These are phyloP conservation scores for Suhomyces bokatorum DNA, from an alignment of 1,139 yeast species.

Conservation along the genomic window DNA sequence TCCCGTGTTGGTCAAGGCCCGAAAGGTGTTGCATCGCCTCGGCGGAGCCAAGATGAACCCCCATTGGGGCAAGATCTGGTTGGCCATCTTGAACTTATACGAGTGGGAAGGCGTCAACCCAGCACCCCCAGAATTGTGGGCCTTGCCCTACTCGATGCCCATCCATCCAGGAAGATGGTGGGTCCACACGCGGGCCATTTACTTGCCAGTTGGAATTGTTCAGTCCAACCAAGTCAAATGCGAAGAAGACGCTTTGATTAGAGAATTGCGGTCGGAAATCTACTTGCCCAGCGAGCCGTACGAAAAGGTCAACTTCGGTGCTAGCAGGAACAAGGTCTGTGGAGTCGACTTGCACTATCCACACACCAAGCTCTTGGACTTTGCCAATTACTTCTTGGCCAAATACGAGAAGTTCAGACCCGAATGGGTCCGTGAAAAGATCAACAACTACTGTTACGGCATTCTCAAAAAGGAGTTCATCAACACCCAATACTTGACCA, in stretches of 20 bases:
- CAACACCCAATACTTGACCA: slow-evolving; percentile 80
- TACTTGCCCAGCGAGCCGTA: slow-evolving; percentile 57
- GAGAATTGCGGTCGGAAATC: slow-evolving; percentile 71
- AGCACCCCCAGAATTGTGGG: slow-evolving; percentile 95
- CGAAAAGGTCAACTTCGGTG: slow-evolving; percentile 63
- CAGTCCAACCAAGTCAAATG: slow-evolving; percentile 59
- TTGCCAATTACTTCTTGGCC: slow-evolving; percentile 60
- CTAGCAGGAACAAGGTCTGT: slow-evolving; percentile 81
- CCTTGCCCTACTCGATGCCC: slow-evolving; percentile 76
- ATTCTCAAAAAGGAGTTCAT: slow-evolving; percentile 70
- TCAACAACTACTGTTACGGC: slow-evolving; percentile 57
- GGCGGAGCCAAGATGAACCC: slow-evolving; percentile 94
- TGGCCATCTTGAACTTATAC: slow-evolving; percentile 75
- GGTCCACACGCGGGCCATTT: slow-evolving; percentile 96
- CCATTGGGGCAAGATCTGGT: slow-evolving; percentile 98
- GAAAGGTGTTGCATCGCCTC: slow-evolving; percentile 62
- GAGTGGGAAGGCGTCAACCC: slow-evolving; percentile 98
- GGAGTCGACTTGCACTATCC: slow-evolving; percentile 94
- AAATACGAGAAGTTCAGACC: slow-evolving; percentile 79
- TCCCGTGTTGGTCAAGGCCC: slow-evolving; percentile 77
- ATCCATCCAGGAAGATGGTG: slow-evolving; percentile 98
- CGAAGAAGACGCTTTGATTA: slow-evolving; percentile 62
- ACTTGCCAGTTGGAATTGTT: slow-evolving; percentile 82
- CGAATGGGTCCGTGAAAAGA: slow-evolving; percentile 58
- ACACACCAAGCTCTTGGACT: slow-evolving; percentile 67